Evolutionary conservation across 306 rosid species (phyloP).

Genomic region (Rubus parviflorus): DNA sequence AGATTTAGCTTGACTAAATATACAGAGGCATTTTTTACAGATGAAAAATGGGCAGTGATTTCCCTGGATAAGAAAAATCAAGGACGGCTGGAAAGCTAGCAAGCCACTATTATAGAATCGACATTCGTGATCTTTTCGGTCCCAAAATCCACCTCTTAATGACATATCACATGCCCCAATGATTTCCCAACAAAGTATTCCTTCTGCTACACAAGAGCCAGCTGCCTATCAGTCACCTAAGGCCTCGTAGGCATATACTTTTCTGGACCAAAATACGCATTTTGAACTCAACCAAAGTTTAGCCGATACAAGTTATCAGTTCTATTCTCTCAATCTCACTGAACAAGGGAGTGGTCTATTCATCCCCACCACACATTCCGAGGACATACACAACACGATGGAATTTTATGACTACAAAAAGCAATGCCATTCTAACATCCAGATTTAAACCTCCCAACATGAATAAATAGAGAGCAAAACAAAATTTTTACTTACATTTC

Average conservation of each 20-base stretch:
- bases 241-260: background rate
- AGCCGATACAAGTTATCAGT: background rate
- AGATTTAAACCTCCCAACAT: background rate
- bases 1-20: no score
- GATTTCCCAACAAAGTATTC: background rate
- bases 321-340: background rate
- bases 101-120: background rate
- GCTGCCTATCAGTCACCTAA: background rate
- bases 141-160: background rate
- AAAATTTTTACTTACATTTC: conserved; percentile 56
- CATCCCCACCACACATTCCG: background rate
- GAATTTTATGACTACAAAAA: background rate
- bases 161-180: background rate
- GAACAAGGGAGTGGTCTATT: background rate
- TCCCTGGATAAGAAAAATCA: background rate
- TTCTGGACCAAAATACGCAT: background rate
- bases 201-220: background rate
- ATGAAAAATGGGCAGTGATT: background rate
- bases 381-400: background rate
- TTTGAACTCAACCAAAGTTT: background rate
- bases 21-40: background rate
- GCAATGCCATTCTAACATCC: background rate
- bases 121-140: background rate
- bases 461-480: background rate
- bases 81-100: background rate